Evolutionary conservation across 257 asterid genomes (phyloP), one percentile per base, ranked within the genome.

Genomic region (Apocynum venetum): DNA sequence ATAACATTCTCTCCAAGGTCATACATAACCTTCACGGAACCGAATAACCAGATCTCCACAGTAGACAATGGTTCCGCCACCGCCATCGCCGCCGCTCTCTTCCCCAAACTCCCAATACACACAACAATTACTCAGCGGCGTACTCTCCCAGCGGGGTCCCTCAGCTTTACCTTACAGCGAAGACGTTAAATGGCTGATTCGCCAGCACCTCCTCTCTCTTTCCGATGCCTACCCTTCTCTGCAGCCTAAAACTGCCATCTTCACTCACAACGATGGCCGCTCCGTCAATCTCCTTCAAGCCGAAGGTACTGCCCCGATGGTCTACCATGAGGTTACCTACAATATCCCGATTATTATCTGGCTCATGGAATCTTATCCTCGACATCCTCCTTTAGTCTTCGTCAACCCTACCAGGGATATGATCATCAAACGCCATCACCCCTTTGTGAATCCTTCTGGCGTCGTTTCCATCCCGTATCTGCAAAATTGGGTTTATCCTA

Each of bases 201-300:
- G 98, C 25, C 96, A 95, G 55, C 98, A 95, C 78, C 79, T 95
- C 76, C 51, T 95, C 70, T 78, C 86, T 40, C 93, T 95, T 46
- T 76, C 80, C 80, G 97, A 89, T 8, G 73, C 89, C 7, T 86
- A 79, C 77, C 96, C 99, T n/a, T 89, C 97, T 40, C 92, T 93
- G 38, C 92, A 84, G 73, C 94, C 96, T 31, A 92, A 88, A 77
- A 87, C 96, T 71, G 92, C 93, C 71, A 87, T 86, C 47, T 95
- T 88, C 85, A 95, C 97, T 51, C 99, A 95, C 89, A 95, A 93
- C 94, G 97, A 95, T 77, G 99, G 99, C 83, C 88, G 97, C 53
- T 77, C 94, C 49, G 92, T 91, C 77, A 90, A 86, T 78, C 93
- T 95, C 78, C 93, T 95, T 72, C 97, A 95, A 71, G 94, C 96